Evolutionary conservation across 768 basidiomycete genomes (phyloP), one percentile per base, ranked within the genome.

Genomic region (Kwoniella shandongensis): DNA sequence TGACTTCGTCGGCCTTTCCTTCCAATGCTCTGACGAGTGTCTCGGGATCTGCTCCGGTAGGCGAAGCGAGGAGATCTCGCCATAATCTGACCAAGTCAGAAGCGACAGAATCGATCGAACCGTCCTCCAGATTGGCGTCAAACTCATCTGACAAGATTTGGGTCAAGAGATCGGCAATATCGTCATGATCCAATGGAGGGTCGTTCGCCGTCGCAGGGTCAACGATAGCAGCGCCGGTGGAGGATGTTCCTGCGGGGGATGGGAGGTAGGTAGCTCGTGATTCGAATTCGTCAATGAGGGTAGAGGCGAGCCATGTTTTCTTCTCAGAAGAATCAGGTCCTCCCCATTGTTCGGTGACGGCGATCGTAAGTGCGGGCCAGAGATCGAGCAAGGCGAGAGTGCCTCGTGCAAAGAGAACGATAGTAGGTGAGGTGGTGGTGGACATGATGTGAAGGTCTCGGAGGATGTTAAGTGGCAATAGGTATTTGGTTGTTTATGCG

Each of bases 111-210:
- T 85, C 84, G 1, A 86, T 85, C 52, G 89, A 91, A 18, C 83
- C 89, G 67, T 98, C 94, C 63, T 96, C 91, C 22, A 97, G 78
- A 11, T 81, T 78, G 13, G 84, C 82, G 20, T 91, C 90, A 67
- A 90, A 97, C 70, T 96, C 93, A 66, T 96, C 90, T 7, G 80
- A 80, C 81, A 96, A 85, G 44, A 89, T 83, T 69, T 94, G 90
- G 12, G 88, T 79, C 13, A 98, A 80, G 62, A 87, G 79, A 50
- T 89, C 85, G 67, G 89, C 90, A 59, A 98, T 78, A 65, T 93
- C 90, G 65, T 84, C 80, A 23, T 82, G 82, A 66, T 93, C 91
- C 0, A 83, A 49, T 29, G 67, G 66, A 20, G 61, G 81, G 7
- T 71, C 59, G 15, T 62, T 51, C n/a, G 67, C 59, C 32, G 57